Conservation (phyloP, 108 stramenopile species). For the Cylindrotheca closterium region DNA sequence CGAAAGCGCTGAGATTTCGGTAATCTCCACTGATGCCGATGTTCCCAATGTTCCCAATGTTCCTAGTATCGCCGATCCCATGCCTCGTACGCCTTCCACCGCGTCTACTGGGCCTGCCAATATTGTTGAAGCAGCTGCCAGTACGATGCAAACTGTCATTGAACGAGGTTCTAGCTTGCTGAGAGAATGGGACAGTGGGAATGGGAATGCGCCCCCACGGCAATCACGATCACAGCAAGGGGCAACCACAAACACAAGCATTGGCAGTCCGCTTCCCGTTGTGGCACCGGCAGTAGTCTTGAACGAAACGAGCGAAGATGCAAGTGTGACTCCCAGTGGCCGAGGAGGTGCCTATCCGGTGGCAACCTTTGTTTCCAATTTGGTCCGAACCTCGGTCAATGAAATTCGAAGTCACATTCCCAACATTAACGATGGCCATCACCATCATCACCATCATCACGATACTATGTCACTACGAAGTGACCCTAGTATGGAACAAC, state of each 20-base stretch:
- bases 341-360: slow-evolving; percentile 36
- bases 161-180: not conserved
- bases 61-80: no score
- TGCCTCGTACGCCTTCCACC: no score
- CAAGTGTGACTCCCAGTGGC: not conserved
- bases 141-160: no score
- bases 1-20: no score
- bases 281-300: slow-evolving; percentile 21
- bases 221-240: no score
- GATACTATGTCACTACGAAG: not conserved
- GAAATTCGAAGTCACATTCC: slow-evolving; percentile 23
- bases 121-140: no score
- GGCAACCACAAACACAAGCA: not conserved
- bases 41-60: no score
- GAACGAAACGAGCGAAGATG: slow-evolving; percentile 18
- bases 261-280: not conserved
- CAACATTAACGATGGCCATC: not conserved
- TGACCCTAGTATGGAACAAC: not conserved
- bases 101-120: not conserved
- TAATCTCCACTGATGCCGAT: no score
- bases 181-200: not conserved
- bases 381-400: slow-evolving; percentile 39
- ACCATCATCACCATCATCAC: not conserved
- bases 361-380: slow-evolving; percentile 49
- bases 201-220: no score